Evolutionary conservation across 306 rosid genomes (phyloP).

Genomic region (Rubus parviflorus): DNA sequence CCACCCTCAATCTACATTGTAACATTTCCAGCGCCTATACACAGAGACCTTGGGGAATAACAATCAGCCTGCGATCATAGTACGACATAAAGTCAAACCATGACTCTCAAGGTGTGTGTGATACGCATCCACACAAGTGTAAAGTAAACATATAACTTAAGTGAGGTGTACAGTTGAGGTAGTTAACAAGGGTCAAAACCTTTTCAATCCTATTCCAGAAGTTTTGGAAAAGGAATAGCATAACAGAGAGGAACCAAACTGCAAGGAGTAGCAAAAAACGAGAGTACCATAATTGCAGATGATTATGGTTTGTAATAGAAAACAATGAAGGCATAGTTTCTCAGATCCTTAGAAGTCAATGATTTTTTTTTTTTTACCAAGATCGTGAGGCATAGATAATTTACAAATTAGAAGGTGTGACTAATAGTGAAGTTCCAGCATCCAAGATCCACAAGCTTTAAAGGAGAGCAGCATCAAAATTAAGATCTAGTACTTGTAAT

Average conservation of each 20-base stretch:
- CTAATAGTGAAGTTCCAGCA: not conserved
- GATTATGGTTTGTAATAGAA: not conserved
- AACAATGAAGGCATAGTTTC: not conserved
- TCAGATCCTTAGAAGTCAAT: not conserved
- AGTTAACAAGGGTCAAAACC: not conserved
- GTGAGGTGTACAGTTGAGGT: not conserved
- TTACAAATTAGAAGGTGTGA: not conserved
- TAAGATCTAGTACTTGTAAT: not conserved
- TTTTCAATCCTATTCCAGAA: not conserved
- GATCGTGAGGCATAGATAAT: conserved; percentile 4
- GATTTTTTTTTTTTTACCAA: not conserved
- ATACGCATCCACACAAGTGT: conserved; percentile 34
- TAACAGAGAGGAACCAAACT: not conserved
- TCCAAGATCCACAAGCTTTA: not conserved
- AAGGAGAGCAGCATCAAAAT: not conserved
- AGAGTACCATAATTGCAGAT: not conserved
- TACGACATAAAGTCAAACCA: conserved; percentile 70
- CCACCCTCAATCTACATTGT: conserved; percentile 49
- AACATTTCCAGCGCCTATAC: conserved; percentile 61
- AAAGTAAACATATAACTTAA: not conserved
- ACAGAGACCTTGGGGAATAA: conserved; percentile 60
- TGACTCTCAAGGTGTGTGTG: conserved; percentile 40
- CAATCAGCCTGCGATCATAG: conserved; percentile 90
- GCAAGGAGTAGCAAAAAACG: not conserved
- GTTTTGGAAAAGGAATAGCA: not conserved